Evolutionary conservation across 768 basidiomycete species (phyloP).

Genomic region (Daedaleopsis sinensis): DNA sequence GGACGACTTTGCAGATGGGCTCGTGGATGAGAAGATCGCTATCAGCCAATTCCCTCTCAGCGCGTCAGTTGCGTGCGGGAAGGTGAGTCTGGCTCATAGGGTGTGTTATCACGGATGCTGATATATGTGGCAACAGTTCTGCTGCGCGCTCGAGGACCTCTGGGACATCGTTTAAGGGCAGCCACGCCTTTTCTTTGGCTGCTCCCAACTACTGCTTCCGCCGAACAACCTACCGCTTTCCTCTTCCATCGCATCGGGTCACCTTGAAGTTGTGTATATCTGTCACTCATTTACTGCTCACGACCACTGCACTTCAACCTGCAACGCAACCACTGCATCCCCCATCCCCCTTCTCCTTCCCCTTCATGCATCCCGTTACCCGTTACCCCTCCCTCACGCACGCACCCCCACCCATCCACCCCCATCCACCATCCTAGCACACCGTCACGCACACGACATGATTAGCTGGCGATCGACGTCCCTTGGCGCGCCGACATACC

Average conservation of each 20-base stretch:
- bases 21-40: conserved; percentile 95
- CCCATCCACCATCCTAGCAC: background rate
- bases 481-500: conserved; percentile 3
- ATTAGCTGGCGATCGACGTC: conserved; percentile 17
- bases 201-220: background rate
- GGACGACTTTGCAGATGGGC: conserved; percentile 95
- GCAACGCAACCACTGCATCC: conserved; percentile 22
- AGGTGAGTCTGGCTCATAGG: conserved; percentile 55
- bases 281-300: conserved; percentile 8
- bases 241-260: background rate
- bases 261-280: background rate
- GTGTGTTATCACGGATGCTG: conserved; percentile 3
- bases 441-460: conserved; percentile 5
- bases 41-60: conserved; percentile 94
- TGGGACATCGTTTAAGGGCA: conserved; percentile 82
- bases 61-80: conserved; percentile 94
- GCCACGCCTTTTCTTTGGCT: background rate
- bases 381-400: background rate
- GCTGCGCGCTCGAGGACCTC: conserved; percentile 89
- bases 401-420: conserved; percentile 1
- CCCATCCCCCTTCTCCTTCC: background rate
- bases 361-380: background rate
- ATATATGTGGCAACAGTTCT: conserved; percentile 58
- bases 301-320: conserved; percentile 29
- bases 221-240: background rate